phyloP scores from a whole-genome alignment of 176 grass and related monocot genomes.

The Guadua angustifolia region DNA sequence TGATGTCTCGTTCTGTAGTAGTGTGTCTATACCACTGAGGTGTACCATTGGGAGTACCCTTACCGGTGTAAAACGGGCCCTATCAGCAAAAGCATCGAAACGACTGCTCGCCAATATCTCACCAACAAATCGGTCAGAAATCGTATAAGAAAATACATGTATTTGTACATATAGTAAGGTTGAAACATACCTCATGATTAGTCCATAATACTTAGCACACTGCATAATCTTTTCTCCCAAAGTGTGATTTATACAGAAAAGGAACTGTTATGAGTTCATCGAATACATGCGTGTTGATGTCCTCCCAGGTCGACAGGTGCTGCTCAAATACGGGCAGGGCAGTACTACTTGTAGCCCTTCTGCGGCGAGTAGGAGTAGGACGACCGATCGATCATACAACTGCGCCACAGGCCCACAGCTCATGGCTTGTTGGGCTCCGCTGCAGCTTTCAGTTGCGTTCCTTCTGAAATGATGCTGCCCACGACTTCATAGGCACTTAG shows the following conservation, averaged over 20 bases:
- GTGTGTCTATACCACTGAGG: no score
- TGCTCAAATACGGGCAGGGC: not conserved
- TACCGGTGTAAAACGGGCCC: no score
- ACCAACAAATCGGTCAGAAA: slow-evolving; percentile 30
- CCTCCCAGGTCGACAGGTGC: not conserved
- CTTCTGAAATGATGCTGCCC: slow-evolving; percentile 19
- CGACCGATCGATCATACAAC: not conserved
- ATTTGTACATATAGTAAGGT: slow-evolving; percentile 13
- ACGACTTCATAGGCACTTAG: not conserved
- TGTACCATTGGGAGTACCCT: no score
- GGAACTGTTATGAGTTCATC: not conserved
- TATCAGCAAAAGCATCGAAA: not conserved
- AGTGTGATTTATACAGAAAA: not conserved
- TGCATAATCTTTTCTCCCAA: not conserved
- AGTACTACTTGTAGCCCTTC: not conserved
- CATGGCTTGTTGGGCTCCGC: not conserved
- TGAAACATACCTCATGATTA: not conserved
- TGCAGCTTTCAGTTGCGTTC: not conserved
- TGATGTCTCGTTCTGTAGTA: no score
- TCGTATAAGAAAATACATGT: slow-evolving; percentile 16
- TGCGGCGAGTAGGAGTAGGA: not conserved
- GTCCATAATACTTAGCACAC: not conserved
- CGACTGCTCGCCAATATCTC: slow-evolving; percentile 26
- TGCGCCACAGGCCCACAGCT: no score
- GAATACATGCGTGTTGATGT: not conserved